Base-by-base conservation (phyloP, 176 grass and related monocot genomes). In the Poa annua region DNA sequence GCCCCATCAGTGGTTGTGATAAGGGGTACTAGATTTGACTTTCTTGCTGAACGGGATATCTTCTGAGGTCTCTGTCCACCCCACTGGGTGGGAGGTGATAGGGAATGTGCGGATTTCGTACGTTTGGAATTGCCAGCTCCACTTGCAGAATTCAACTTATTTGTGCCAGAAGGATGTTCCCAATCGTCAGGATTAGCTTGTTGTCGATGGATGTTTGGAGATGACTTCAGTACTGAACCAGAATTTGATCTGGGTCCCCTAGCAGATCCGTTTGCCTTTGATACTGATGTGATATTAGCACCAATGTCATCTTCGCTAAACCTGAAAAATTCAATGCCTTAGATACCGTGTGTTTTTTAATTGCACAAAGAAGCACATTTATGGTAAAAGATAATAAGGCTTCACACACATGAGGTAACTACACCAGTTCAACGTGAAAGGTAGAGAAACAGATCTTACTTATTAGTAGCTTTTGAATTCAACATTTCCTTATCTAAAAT, bases 41-140 rank as follows among this genome's bases (percentile, higher is more conserved):
- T 92, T 76, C 95, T 92, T 89, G 90, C 90, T 44, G 82, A 85
- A 65, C 95, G 95, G 19, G 91, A 94, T 79, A 93, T 91, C 83
- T 97, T 97, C 44, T 88, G 95, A 91, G 95, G 90, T 84, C 95
- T 97, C 61, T 97, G 94, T 41, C 87, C 88, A 90, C 75, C 92
- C 92, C 95, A 97, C 75, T 94, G 88, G 25, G 87, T 80, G 11
- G 95, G 88, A 81, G 90, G 90, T 56, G 95, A 92, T 80, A 93
- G 86, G 45, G 92, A 94, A 71, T 88, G 92, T 4, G 74, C 83
- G 53, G 84, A 81, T 69, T 91, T 89, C 0, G 92, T 70, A 22
- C 92, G 95, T 81, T 97, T 97, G 68, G 80, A 82, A 80, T 85
- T 94, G 80, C 84, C 68, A 42, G 76, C 57, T 71, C 94, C 90